Conservation (phyloP, 768 basidiomycete species). For the Phylloporus rhodoxanthus region DNA sequence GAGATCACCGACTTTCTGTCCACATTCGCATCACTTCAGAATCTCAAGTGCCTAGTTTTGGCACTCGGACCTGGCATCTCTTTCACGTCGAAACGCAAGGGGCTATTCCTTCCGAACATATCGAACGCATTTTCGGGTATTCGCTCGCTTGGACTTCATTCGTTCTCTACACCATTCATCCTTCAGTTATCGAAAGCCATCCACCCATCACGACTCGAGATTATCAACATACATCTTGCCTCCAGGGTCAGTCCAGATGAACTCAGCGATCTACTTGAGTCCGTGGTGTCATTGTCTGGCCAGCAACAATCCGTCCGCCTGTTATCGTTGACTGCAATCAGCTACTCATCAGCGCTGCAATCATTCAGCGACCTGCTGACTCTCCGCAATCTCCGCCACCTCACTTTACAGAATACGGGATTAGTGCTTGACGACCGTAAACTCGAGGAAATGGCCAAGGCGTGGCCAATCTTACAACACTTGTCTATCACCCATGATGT, state of each 20-base stretch:
- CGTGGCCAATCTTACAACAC: slow-evolving; percentile 18
- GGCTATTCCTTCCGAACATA: neutral
- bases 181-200: neutral
- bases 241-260: neutral
- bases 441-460: neutral
- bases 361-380: neutral
- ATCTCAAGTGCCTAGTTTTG: slow-evolving; percentile 16
- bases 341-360: neutral
- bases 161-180: neutral
- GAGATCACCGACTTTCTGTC: slow-evolving; percentile 15
- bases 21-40: slow-evolving; percentile 9
- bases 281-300: neutral
- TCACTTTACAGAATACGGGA: neutral
- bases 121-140: neutral
- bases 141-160: neutral
- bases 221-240: neutral
- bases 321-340: neutral
- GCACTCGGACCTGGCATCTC: slow-evolving; percentile 9
- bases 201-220: neutral
- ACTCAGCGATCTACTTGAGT: neutral
- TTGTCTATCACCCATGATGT: slow-evolving; percentile 13
- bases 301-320: neutral
- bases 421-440: neutral
- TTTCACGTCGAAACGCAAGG: neutral
- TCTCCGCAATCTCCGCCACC: neutral